These are phyloP conservation scores for Kluyveromyces wickerhamii DNA, from an alignment of 805 yeast genomes.

Conservation along the genomic window DNA sequence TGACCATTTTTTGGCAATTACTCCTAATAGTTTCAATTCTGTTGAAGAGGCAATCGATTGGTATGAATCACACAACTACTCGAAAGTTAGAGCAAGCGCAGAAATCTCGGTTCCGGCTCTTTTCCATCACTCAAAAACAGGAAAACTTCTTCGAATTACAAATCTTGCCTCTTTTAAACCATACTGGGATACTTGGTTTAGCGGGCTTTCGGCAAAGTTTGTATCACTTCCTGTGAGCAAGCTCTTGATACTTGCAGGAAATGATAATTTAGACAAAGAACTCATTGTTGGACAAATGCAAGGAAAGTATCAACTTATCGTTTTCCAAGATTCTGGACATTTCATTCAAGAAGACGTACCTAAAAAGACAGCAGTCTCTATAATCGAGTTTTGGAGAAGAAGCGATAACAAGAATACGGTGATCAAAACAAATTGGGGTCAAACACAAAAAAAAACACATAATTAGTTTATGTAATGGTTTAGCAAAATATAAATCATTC, in stretches of 20 bases:
- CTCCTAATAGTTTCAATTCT: slow-evolving; percentile 55
- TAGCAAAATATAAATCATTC: too few species aligned
- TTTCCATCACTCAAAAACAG: slow-evolving; percentile 27
- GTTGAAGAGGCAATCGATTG: slow-evolving; percentile 64
- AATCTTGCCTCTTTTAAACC: slow-evolving; percentile 52
- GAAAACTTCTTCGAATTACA: slow-evolving; percentile 48
- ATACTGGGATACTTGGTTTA: slow-evolving; percentile 84
- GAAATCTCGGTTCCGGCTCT: slow-evolving; percentile 69
- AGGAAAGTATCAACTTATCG: slow-evolving; percentile 86
- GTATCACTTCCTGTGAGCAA: slow-evolving; percentile 50
- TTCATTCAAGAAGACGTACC: slow-evolving; percentile 94
- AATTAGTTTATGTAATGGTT: too few species aligned
- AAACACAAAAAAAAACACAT: slow-evolving; percentile 3
- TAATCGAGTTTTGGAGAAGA: slow-evolving; percentile 39
- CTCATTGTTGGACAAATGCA: slow-evolving; percentile 97
- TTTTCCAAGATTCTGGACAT: slow-evolving; percentile 79
- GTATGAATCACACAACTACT: slow-evolving; percentile 55
- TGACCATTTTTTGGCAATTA: slow-evolving; percentile 51
- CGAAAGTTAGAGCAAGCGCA: slow-evolving; percentile 58
- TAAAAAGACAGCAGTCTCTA: slow-evolving; percentile 48
- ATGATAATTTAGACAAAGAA: slow-evolving; percentile 78
- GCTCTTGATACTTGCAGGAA: slow-evolving; percentile 75
- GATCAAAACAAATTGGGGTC: slow-evolving; percentile 36
- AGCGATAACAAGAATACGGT: slow-evolving; percentile 30
- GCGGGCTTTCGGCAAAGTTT: slow-evolving; percentile 49